Evolutionary conservation across 2,329 filamentous ascomycete species (phyloP).

Genomic region (Calonectria pseudoturangicola): DNA sequence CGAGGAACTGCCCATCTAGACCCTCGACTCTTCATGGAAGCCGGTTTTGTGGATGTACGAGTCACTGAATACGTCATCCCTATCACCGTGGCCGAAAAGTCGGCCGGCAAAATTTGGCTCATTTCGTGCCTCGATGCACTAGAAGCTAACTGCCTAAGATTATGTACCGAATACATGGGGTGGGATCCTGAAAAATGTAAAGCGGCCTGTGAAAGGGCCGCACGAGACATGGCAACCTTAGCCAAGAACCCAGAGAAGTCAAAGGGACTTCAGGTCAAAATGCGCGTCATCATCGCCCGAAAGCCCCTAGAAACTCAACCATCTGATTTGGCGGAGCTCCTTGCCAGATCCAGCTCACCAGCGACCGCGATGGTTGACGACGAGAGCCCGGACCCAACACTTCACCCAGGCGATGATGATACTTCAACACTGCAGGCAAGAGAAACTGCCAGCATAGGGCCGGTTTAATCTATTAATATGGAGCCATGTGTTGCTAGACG

Average conservation of each 20-base stretch:
- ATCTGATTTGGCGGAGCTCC: constrained; percentile 45
- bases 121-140: constrained; percentile 70
- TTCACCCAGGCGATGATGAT: constrained; percentile 48
- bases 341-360: constrained; percentile 46
- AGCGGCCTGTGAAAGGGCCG: constrained; percentile 66
- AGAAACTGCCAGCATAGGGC: constrained; percentile 26
- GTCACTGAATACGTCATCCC: constrained; percentile 69
- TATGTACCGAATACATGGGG: constrained; percentile 71
- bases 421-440: constrained; percentile 17
- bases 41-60: constrained; percentile 71
- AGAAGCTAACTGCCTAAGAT: constrained; percentile 69
- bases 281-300: constrained; percentile 69
- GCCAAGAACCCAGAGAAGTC: constrained; percentile 67
- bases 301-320: constrained; percentile 65
- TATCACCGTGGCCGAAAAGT: constrained; percentile 65
- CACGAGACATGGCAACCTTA: constrained; percentile 68
- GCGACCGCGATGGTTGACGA: constrained; percentile 45
- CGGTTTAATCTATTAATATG: constrained; percentile 33
- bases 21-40: constrained; percentile 65
- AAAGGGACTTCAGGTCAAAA: constrained; percentile 67
- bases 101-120: constrained; percentile 72
- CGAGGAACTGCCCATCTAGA: constrained; percentile 68
- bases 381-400: constrained; percentile 51
- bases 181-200: constrained; percentile 71
- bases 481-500: constrained; percentile 24